These are phyloP conservation scores for Glebionis coronaria DNA, from an alignment of 129 eudicot genomes.

Conservation along the genomic window DNA sequence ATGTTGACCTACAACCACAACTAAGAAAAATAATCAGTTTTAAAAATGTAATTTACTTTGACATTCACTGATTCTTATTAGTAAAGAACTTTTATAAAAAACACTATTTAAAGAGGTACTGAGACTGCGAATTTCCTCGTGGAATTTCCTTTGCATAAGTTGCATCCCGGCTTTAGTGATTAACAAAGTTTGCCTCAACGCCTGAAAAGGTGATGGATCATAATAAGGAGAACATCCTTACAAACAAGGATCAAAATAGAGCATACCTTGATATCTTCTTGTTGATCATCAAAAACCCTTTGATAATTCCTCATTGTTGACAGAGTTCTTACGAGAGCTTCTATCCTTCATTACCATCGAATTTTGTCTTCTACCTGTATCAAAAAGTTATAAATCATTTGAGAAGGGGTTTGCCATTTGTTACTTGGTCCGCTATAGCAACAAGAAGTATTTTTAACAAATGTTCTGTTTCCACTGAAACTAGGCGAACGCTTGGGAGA, in stretches of 20 bases:
- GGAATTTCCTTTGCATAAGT: constrained; percentile 82
- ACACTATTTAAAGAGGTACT: constrained; percentile 38
- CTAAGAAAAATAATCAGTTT: background rate
- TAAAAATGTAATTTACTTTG: background rate
- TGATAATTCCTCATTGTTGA: constrained; percentile 49
- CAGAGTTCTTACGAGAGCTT: constrained; percentile 20
- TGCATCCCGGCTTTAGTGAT: constrained; percentile 84
- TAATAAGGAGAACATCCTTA: constrained; percentile 4
- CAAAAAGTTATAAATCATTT: constrained; percentile 1
- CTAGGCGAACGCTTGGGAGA: constrained; percentile 37
- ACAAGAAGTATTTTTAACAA: constrained; percentile 26
- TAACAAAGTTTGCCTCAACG: constrained; percentile 62
- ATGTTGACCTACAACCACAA: constrained; percentile 50
- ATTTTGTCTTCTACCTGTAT: constrained; percentile 41
- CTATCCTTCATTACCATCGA: constrained; percentile 30
- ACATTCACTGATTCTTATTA: no score
- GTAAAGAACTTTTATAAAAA: constrained; percentile 1
- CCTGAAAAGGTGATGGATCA: constrained; percentile 35
- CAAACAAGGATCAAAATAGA: constrained; percentile 4
- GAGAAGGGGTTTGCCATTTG: background rate
- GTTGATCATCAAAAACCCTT: constrained; percentile 60
- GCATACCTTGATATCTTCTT: constrained; percentile 65
- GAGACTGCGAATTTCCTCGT: constrained; percentile 72
- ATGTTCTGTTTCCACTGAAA: constrained; percentile 29
- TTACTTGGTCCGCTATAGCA: constrained; percentile 4